Evolutionary conservation across 768 basidiomycete genomes (phyloP).

Genomic region (Royoungia palumana): DNA sequence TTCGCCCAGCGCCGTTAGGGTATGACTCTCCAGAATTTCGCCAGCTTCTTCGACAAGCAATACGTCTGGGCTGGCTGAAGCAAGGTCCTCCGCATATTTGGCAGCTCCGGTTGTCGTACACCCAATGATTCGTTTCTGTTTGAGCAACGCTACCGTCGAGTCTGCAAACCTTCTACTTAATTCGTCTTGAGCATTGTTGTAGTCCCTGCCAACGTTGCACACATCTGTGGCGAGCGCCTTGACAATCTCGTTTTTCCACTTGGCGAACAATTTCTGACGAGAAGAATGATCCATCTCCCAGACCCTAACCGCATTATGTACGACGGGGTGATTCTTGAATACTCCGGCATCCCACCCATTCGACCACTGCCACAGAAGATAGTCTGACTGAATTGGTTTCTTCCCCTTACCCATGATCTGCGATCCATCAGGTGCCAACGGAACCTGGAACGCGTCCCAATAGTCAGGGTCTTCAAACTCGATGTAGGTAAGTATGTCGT

Average conservation of each 20-base stretch:
- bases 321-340: conserved; percentile 28
- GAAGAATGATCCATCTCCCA: conserved; percentile 37
- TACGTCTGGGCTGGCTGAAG: conserved; percentile 45
- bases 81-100: conserved; percentile 51
- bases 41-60: conserved; percentile 73
- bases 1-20: conserved; percentile 54
- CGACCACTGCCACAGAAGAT: conserved; percentile 49
- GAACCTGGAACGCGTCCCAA: conserved; percentile 44
- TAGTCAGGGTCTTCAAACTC: conserved; percentile 50
- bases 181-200: conserved; percentile 39
- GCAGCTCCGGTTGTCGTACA: conserved; percentile 73
- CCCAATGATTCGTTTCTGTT: conserved; percentile 55
- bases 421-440: conserved; percentile 45
- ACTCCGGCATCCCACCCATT: conserved; percentile 44
- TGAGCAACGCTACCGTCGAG: conserved; percentile 36
- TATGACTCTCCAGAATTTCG: conserved; percentile 67
- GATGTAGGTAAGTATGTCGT: conserved; percentile 42
- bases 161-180: conserved; percentile 37
- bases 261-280: conserved; percentile 26
- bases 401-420: conserved; percentile 39
- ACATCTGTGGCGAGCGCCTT: conserved; percentile 34
- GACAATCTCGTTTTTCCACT: conserved; percentile 39
- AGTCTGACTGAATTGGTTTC: conserved; percentile 32
- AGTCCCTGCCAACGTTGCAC: conserved; percentile 34
- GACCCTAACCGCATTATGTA: conserved; percentile 24